Evolutionary conservation across 352 stramenopile genomes (phyloP).

Genomic region (Globisporangium cylindrosporum): DNA sequence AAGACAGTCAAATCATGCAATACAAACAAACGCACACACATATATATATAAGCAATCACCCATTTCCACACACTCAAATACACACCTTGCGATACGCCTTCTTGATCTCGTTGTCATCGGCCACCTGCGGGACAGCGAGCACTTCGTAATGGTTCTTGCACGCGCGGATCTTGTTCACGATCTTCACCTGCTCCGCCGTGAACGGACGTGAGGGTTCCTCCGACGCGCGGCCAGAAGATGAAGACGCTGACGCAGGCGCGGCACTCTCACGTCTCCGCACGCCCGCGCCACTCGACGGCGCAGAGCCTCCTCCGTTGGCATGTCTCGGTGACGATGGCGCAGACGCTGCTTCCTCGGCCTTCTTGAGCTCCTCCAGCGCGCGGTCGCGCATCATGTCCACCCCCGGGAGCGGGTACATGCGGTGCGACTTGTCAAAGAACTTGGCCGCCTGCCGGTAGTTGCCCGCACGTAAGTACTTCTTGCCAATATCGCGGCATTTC

Average conservation of each 20-base stretch:
- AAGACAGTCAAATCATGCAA: background rate
- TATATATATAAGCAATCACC: background rate
- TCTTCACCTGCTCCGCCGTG: constrained; percentile 76
- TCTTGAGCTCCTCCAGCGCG: constrained; percentile 53
- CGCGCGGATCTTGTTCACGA: constrained; percentile 85
- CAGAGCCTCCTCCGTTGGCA: constrained; percentile 6
- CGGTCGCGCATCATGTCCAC: constrained; percentile 80
- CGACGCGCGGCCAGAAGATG: constrained; percentile 16
- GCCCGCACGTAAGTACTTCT: constrained; percentile 81
- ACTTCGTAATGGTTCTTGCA: constrained; percentile 91
- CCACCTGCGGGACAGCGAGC: constrained; percentile 64
- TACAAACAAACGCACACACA: background rate
- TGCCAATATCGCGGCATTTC: constrained; percentile 90
- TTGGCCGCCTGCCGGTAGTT: constrained; percentile 88
- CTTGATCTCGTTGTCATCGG: constrained; percentile 87
- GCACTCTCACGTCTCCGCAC: constrained; percentile 23
- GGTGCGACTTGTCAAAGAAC: constrained; percentile 92
- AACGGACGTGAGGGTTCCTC: constrained; percentile 57
- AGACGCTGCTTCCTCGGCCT: constrained; percentile 32
- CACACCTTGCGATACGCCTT: constrained; percentile 90
- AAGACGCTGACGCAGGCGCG: background rate
- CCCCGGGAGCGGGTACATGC: constrained; percentile 84
- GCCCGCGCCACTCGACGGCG: constrained; percentile 19
- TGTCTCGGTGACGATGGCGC: constrained; percentile 17
- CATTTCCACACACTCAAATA: background rate